phyloP scores from a whole-genome alignment of 805 yeast species.

The Saturnispora quitensis region DNA sequence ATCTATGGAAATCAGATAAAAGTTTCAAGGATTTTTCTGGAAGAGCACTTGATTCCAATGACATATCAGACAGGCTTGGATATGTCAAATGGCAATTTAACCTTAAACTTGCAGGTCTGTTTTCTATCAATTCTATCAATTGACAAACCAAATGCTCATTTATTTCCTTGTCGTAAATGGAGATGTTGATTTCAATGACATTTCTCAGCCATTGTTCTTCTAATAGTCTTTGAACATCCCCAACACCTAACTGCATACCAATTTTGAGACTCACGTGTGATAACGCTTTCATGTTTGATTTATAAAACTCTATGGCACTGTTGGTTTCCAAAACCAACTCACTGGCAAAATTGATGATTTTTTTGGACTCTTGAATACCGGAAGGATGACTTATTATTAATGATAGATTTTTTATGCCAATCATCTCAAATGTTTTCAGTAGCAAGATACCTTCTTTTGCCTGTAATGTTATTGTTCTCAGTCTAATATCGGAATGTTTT shows the following conservation, averaged over 20 bases:
- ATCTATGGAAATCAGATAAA: slow-evolving; percentile 4
- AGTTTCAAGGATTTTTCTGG: background rate
- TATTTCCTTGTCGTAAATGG: slow-evolving; percentile 7
- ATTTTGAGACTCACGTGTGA: background rate
- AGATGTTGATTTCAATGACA: slow-evolving; percentile 1
- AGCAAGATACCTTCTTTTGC: background rate
- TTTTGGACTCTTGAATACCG: slow-evolving; percentile 1
- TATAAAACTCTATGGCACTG: slow-evolving; percentile 3
- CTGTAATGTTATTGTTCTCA: slow-evolving; percentile 5
- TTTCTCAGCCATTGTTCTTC: background rate
- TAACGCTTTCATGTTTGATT: background rate
- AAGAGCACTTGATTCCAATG: background rate
- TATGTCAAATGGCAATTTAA: slow-evolving; percentile 6
- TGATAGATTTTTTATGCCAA: background rate
- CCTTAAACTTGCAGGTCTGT: background rate
- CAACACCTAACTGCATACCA: background rate
- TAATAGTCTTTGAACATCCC: background rate
- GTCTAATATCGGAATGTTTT: slow-evolving; percentile 1
- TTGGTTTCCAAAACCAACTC: background rate
- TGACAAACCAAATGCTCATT: background rate
- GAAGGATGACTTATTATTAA: slow-evolving; percentile 2
- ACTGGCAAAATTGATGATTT: slow-evolving; percentile 2
- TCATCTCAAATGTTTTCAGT: slow-evolving; percentile 3
- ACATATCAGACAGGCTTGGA: slow-evolving; percentile 5
- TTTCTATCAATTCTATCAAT: background rate